Evolutionary conservation across 2,329 filamentous ascomycete species (phyloP).

Genomic region (Trichophyton schoenleinii): DNA sequence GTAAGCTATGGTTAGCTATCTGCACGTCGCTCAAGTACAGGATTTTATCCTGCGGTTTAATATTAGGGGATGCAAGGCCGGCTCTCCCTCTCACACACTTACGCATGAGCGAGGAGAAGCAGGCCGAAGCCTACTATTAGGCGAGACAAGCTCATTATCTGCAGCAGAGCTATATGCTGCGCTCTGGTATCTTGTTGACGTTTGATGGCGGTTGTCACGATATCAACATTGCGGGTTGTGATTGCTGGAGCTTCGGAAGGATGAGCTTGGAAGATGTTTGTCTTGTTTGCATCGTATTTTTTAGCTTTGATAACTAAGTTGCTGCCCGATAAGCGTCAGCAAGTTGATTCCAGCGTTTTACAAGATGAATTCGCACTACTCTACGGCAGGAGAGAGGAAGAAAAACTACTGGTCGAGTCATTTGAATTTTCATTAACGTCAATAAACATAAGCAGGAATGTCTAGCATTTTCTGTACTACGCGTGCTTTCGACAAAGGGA

Average conservation of each 20-base stretch:
- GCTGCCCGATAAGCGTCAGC: neutral
- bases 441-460: slow-evolving; percentile 1
- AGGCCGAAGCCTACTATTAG: slow-evolving; percentile 61
- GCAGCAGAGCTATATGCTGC: neutral
- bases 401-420: neutral
- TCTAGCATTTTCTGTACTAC: neutral
- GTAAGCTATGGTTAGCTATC: neutral
- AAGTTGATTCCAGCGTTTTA: neutral
- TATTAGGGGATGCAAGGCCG: neutral
- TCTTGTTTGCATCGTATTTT: neutral
- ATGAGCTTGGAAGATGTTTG: neutral
- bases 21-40: neutral
- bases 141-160: slow-evolving; percentile 50
- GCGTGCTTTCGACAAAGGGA: neutral
- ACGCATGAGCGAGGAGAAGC: slow-evolving; percentile 77
- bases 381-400: neutral
- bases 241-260: neutral
- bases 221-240: neutral
- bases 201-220: neutral
- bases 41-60: neutral
- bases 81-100: slow-evolving; percentile 30
- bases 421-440: slow-evolving; percentile 3
- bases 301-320: neutral
- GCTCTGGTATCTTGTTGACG: neutral
- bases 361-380: neutral